Evolutionary conservation across 768 basidiomycete species (phyloP).

Genomic region (Coprinopsis strossmayeri): DNA sequence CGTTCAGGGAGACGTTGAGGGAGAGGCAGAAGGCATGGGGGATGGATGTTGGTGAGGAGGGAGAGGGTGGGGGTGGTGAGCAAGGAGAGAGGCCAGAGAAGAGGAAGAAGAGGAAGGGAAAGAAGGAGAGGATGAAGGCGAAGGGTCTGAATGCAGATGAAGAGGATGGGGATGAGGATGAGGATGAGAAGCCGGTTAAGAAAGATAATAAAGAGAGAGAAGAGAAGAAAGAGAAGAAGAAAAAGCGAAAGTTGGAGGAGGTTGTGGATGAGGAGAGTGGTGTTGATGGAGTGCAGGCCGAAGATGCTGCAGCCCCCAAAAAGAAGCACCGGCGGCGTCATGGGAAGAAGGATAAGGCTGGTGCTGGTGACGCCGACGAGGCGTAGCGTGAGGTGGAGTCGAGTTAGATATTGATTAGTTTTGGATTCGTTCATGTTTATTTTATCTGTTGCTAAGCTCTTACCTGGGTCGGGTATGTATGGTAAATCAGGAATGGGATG

Average conservation of each 20-base stretch:
- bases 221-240: slow-evolving; percentile 37
- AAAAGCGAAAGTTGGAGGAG: slow-evolving; percentile 24
- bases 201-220: no score
- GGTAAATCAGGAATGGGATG: no score
- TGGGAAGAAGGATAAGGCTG: slow-evolving; percentile 17
- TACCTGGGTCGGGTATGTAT: no score
- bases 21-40: slow-evolving; percentile 28
- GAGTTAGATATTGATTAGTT: neutral
- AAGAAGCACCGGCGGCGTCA: slow-evolving; percentile 17
- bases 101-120: slow-evolving; percentile 34
- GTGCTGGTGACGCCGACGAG: slow-evolving; percentile 9
- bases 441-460: no score
- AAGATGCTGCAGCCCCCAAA: slow-evolving; percentile 13
- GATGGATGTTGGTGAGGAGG: slow-evolving; percentile 11
- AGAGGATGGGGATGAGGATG: slow-evolving; percentile 17
- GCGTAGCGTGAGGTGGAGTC: neutral
- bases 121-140: slow-evolving; percentile 25
- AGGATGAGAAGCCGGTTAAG: no score
- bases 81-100: slow-evolving; percentile 15
- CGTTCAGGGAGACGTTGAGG: slow-evolving; percentile 60
- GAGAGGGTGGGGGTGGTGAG: slow-evolving; percentile 13
- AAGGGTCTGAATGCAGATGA: no score
- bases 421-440: neutral
- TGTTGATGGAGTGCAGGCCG: slow-evolving; percentile 15
- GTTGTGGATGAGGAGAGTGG: slow-evolving; percentile 13